Conservation (phyloP, 78 protist species). For the Andalucia godoyi region DNA sequence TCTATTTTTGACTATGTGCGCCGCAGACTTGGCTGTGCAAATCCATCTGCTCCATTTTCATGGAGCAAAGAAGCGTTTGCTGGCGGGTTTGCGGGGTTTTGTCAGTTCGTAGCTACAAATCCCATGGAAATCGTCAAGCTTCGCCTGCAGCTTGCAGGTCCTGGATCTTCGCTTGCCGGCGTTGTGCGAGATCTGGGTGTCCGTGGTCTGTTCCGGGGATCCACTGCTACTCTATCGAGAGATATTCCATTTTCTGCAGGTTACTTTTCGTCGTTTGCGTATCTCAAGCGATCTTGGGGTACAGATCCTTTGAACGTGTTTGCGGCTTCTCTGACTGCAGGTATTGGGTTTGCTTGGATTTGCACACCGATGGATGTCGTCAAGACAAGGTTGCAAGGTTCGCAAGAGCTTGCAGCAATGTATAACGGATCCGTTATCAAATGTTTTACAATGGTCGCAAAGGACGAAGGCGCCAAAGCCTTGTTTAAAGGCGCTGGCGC, state of each 20-base stretch:
- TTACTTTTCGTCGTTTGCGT: not conserved
- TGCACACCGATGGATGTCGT: constrained; percentile 17
- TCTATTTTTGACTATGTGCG: not conserved
- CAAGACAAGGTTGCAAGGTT: constrained; percentile 14
- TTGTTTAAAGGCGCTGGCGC: constrained; percentile 7
- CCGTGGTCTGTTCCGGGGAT: constrained; percentile 3
- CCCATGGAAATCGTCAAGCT: constrained; percentile 27
- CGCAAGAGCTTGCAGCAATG: not conserved
- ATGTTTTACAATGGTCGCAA: too few species aligned
- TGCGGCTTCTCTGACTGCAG: not conserved
- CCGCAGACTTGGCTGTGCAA: not conserved
- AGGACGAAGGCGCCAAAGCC: constrained; percentile 4
- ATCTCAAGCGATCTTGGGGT: not conserved
- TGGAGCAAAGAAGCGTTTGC: not conserved
- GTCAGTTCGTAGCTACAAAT: constrained; percentile 10
- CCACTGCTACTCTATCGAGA: not conserved
- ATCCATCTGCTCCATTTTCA: not conserved
- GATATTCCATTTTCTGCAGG: not conserved
- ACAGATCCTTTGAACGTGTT: not conserved
- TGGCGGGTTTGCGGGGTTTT: not conserved
- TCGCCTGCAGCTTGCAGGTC: constrained; percentile 3
- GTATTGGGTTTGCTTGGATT: not conserved
- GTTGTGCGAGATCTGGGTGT: not conserved
- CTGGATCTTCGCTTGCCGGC: not conserved
- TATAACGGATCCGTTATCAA: not conserved